Evolutionary conservation across 805 yeast species (phyloP).

Genomic region (Wickerhamiella nectarea): DNA sequence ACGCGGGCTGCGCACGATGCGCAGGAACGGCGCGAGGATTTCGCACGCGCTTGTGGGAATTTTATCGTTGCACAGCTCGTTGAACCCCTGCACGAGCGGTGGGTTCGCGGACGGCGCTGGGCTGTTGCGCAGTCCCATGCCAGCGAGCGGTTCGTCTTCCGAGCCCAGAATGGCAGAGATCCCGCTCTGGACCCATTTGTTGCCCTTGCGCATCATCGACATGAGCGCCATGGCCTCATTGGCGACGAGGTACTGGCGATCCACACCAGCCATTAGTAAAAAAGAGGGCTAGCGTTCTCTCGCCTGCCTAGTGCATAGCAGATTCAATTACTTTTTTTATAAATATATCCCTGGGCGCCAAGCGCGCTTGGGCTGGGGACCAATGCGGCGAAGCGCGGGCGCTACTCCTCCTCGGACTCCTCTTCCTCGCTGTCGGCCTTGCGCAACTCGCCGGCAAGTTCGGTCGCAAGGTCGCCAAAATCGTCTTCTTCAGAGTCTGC

Average conservation of each 20-base stretch:
- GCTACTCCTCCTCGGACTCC: neutral
- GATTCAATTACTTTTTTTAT: too few relatives aligned
- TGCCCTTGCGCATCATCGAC: conserved; percentile 78
- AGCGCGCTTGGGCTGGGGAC: too few relatives aligned
- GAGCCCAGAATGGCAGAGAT: conserved; percentile 78
- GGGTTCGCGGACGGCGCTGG: neutral
- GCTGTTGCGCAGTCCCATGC: conserved; percentile 24
- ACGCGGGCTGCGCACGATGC: conserved; percentile 68
- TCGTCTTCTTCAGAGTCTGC: conserved; percentile 4
- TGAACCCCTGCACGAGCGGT: conserved; percentile 52
- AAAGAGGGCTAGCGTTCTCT: too few relatives aligned
- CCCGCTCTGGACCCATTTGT: conserved; percentile 61
- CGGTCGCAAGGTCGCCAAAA: conserved; percentile 6
- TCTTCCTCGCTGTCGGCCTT: neutral
- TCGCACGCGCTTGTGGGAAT: conserved; percentile 55
- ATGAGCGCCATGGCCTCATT: conserved; percentile 79
- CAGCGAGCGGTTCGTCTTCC: conserved; percentile 32
- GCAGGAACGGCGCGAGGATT: conserved; percentile 71
- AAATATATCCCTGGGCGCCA: too few relatives aligned
- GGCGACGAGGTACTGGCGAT: conserved; percentile 48
- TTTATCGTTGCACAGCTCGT: conserved; percentile 51
- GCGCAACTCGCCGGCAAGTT: conserved; percentile 6
- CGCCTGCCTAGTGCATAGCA: too few relatives aligned
- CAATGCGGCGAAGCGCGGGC: too few relatives aligned
- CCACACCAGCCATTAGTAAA: conserved; percentile 11